Base-by-base conservation (phyloP, 768 basidiomycete genomes). In the Tephrocybe sp. region DNA sequence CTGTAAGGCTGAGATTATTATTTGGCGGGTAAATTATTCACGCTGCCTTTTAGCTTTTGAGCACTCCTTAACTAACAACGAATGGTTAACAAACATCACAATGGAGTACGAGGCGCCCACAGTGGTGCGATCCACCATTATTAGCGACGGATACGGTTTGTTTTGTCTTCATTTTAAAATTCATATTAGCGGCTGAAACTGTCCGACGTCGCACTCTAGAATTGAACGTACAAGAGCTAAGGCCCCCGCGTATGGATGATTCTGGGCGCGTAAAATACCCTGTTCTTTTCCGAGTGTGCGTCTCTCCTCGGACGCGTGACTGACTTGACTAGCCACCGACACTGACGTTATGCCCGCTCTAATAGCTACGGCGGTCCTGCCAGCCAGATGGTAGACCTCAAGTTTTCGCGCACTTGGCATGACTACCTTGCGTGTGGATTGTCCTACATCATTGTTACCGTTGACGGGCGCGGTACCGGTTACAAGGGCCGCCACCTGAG, bases 251-350 rank as follows among this genome's bases (percentile, higher is more conserved):
- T 51, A 89, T 98, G 85, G 97, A 99, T 59, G 86, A 89, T 59
- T 87, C 92, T 18, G 97, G 97, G n/a, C 83, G 90, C 36, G 92
- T 88, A 8, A 94, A 96, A 65, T 98, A 99, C 62, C 91, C 97
- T 1, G 93, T 98, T 18, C 73, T 99, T 24, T 93, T 98, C 75
- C 75, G 80, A 36, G 90, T 96, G 82, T 95, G 64, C 59, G 76
- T 68, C 13, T 47, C n/a, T 52, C 35, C 37, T 44, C 44, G 38
- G 40, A 47, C 34, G 40, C 35, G 6, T 27, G 21, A 36, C 31
- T 34, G 19, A 11, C 24, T 16, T 30, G 60, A 58, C 60, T 57
- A 18, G 31, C 12, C 19, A 43, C 52, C 51, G 35, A 56, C 28
- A 43, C 27, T 49, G 41, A 44, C 18, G 19, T 50, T 36, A 47